Conservation (phyloP, 345 rosid species). For the Eucalyptus sp. region DNA sequence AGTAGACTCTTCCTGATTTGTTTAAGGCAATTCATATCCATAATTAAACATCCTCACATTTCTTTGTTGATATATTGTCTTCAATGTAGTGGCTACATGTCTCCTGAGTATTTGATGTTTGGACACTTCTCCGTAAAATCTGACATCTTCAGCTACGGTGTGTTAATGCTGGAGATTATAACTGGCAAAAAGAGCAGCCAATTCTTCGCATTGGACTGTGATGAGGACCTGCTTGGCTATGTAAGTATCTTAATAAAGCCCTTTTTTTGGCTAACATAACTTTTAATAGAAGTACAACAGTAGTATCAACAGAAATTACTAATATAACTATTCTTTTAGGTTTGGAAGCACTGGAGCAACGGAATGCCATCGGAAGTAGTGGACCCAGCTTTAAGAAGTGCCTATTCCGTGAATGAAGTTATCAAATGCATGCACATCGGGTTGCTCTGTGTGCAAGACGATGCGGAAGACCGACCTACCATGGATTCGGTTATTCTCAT, state of each 20-base stretch:
- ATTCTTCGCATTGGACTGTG: background rate
- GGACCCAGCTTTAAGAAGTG: background rate
- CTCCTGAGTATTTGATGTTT: constrained; percentile 10
- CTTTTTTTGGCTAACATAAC: background rate
- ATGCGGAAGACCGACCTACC: constrained; percentile 1
- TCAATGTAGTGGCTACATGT: constrained; percentile 9
- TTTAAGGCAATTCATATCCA: background rate
- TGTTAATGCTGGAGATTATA: constrained; percentile 8
- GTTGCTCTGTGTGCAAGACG: constrained; percentile 14
- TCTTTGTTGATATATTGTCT: background rate
- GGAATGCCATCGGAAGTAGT: background rate
- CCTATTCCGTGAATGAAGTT: background rate
- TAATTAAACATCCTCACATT: background rate
- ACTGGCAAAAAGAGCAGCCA: constrained; percentile 3
- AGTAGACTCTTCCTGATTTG: background rate
- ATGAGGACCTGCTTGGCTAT: background rate
- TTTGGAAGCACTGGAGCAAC: constrained; percentile 9
- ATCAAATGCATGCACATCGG: constrained; percentile 12
- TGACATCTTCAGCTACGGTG: constrained; percentile 10
- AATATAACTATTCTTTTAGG: background rate
- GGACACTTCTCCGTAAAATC: constrained; percentile 11
- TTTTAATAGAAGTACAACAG: too few species aligned
- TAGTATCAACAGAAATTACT: too few species aligned
- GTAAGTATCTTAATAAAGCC: background rate
- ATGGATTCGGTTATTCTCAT: constrained; percentile 6